A percentile compares a stretch with the other conserved stretches of the same genome.
Evolutionary conservation across 805 yeast genomes (phyloP).

Genomic region (Wickerhamiella bombiphila): DNA sequence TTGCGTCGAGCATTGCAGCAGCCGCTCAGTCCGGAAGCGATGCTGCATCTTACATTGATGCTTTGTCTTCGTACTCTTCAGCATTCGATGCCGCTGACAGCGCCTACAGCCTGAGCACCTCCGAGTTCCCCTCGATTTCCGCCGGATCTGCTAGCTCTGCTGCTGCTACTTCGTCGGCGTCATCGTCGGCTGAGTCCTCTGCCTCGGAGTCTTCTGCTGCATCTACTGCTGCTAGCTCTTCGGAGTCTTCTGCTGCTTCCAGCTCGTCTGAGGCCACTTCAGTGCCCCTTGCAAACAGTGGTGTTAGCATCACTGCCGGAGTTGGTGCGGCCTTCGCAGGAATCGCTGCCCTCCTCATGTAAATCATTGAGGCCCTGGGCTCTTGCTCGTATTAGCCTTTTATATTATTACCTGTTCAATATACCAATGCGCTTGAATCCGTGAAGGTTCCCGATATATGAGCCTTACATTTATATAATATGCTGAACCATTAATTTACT

Average conservation of each 20-base stretch:
- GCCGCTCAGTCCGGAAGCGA: conserved; percentile 10
- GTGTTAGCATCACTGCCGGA: conserved; percentile 8
- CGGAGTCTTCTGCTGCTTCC: conserved; percentile 5
- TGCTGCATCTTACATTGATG: conserved; percentile 9
- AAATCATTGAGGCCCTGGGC: too few relatives aligned
- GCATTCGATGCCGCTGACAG: conserved; percentile 11
- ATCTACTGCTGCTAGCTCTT: conserved; percentile 5
- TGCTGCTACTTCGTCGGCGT: conserved; percentile 8
- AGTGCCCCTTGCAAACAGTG: conserved; percentile 3
- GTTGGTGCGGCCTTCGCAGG: conserved; percentile 18
- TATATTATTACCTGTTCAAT: too few relatives aligned
- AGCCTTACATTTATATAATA: too few relatives aligned
- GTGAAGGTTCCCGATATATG: too few relatives aligned
- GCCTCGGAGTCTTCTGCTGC: conserved; percentile 8
- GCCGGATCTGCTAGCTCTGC: conserved; percentile 8
- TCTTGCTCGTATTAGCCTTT: too few relatives aligned
- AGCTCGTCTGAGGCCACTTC: conserved; percentile 5
- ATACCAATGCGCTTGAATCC: too few relatives aligned
- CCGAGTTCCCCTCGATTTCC: conserved; percentile 8
- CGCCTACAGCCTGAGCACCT: conserved; percentile 11
- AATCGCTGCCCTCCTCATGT: conserved; percentile 16
- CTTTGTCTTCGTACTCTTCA: conserved; percentile 8
- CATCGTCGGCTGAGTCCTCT: conserved; percentile 4
- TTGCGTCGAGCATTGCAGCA: conserved; percentile 12
- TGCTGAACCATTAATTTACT: too few relatives aligned